A percentile compares a stretch with the other conserved stretches of the same genome.
Evolutionary conservation across 2,329 filamentous ascomycete species (phyloP).

Genomic region (Ceratocystis cubensis): DNA sequence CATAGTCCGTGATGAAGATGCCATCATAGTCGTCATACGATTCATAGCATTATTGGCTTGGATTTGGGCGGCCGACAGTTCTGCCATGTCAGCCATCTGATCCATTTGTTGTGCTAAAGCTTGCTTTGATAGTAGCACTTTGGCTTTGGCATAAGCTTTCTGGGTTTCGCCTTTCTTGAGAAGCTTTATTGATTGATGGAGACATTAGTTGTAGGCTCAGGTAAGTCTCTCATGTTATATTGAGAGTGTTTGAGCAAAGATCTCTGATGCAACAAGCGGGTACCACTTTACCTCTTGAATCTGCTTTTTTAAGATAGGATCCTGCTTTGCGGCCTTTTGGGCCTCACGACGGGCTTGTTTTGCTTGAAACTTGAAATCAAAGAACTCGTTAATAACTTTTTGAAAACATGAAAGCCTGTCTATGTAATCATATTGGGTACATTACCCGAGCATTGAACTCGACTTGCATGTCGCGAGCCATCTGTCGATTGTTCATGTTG

Average conservation of each 20-base stretch:
- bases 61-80: slow-evolving; percentile 47
- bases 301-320: slow-evolving; percentile 49
- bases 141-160: slow-evolving; percentile 51
- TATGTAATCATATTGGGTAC: background rate
- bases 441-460: slow-evolving; percentile 48
- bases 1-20: slow-evolving; percentile 46
- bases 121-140: slow-evolving; percentile 49
- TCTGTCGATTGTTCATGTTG: slow-evolving; percentile 47
- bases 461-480: slow-evolving; percentile 48
- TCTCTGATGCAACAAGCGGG: background rate
- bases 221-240: background rate
- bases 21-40: slow-evolving; percentile 53
- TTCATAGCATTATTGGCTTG: slow-evolving; percentile 54
- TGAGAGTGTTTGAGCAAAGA: background rate
- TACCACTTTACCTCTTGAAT: slow-evolving; percentile 38
- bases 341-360: slow-evolving; percentile 50
- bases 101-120: slow-evolving; percentile 51
- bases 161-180: slow-evolving; percentile 52
- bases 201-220: background rate
- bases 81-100: slow-evolving; percentile 52
- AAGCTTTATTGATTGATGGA: slow-evolving; percentile 28
- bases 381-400: background rate
- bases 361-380: slow-evolving; percentile 39
- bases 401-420: too few species aligned
- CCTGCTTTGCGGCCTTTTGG: slow-evolving; percentile 48